Percentiles rank a stretch among this genome's conserved stretches.
Conservation (phyloP, 2,329 filamentous ascomycete species). For the Tolypocladium sp. region DNA sequence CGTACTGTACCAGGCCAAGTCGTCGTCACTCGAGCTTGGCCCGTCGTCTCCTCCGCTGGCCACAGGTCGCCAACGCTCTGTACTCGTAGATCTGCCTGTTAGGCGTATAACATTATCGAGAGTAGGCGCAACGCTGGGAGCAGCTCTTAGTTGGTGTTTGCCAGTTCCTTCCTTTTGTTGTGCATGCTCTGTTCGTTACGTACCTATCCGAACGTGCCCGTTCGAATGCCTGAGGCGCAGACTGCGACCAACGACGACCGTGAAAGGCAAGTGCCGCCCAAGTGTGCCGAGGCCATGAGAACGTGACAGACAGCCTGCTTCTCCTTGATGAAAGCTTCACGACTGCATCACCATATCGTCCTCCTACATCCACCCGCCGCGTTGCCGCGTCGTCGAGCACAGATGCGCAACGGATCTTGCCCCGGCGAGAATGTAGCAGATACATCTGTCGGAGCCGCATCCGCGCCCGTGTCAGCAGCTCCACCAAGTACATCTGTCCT, state of each 20-base stretch:
- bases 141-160: neutral
- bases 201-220: neutral
- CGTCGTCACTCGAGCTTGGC: neutral
- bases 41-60: neutral
- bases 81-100: too few relatives aligned
- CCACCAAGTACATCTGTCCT: slow-evolving; percentile 1
- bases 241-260: neutral
- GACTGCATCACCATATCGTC: neutral
- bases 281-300: neutral
- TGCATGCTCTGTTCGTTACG: neutral
- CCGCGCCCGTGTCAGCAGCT: neutral
- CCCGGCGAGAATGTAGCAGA: neutral
- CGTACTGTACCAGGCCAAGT: neutral
- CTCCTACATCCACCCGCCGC: neutral
- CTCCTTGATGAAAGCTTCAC: neutral
- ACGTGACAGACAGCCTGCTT: neutral
- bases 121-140: too few relatives aligned
- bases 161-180: neutral
- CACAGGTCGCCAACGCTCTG: neutral
- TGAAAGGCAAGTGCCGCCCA: neutral
- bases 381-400: neutral
- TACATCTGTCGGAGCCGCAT: neutral
- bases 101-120: too few relatives aligned
- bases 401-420: neutral
- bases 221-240: neutral